These are phyloP conservation scores for Didymellaceae sp. DNA, from an alignment of 2,329 filamentous ascomycete species.

Conservation along the genomic window DNA sequence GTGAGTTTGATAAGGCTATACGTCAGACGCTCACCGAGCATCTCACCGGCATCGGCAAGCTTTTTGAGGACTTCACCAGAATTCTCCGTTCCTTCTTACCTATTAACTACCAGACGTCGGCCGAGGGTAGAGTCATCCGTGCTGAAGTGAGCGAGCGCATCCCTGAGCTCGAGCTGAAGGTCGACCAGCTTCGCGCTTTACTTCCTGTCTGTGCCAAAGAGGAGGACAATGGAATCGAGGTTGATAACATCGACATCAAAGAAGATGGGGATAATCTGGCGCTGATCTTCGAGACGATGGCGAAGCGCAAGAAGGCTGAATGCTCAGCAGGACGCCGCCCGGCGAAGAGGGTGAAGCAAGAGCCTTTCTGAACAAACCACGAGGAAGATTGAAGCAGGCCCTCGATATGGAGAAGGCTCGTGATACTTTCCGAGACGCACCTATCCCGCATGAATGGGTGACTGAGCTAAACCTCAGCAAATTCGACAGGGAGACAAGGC, in stretches of 20 bases:
- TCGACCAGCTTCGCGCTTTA: neutral
- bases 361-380: neutral
- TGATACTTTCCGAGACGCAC: too few species aligned
- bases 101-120: conserved; percentile 2
- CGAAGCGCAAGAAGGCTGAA: neutral
- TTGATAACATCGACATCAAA: neutral
- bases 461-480: too few species aligned
- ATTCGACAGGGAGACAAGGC: too few species aligned
- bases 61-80: neutral
- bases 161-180: conserved; percentile 1
- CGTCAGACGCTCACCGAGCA: neutral
- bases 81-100: neutral
- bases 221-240: neutral
- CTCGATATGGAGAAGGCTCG: too few species aligned
- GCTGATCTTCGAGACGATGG: neutral
- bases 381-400: too few species aligned
- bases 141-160: conserved; percentile 1
- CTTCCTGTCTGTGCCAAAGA: neutral
- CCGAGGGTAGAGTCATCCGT: conserved; percentile 2
- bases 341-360: neutral
- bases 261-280: neutral
- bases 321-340: neutral
- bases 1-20: conserved; percentile 10
- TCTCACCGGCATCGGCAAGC: neutral
- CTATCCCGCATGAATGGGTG: too few species aligned